Base-by-base conservation (phyloP, 805 yeast genomes). In the Cyberlindnera japonica region DNA sequence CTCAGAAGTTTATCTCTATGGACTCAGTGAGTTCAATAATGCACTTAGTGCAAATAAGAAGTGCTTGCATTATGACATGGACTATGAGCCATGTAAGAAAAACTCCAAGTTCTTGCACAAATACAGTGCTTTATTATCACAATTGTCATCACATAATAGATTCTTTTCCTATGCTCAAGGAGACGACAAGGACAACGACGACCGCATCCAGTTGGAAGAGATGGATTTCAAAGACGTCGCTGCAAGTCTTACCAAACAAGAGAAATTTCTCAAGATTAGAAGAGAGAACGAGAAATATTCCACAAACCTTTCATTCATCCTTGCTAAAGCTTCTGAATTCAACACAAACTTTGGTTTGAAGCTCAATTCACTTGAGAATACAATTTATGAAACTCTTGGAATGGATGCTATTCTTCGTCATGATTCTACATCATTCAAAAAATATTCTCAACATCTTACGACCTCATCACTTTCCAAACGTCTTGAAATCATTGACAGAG, bases 21-120 rank as follows among this genome's bases (percentile, higher is more conserved):
- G 79, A 6, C 67, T 78, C 28, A 65, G 68, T 27, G 76, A 77
- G 29, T 76, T 71, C 43, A 75, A 75, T 13, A 68, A 69, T 19
- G 72, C 83, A 0, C 62, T 74, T 51, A 68, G 61, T 43, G 67
- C 70, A 28, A 67, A 81, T 19, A 75, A 81, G 49, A 79, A 74
- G 47, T 89, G 97, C 58, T 64, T 91, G 35, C 79, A 83, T 40
- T 71, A 77, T 32, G 91, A 91, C 59, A 84, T 87, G 60, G 96
- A 87, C 47, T 74, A 72, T 48, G 63, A 64, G 20, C 64, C 61
- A 3, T 88, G 95, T 59, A 77, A 79, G 22, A 63, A 55, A 14
- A 53, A 72, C 22, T 74, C 85, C 10, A 75, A 81, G 50, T 59
- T 79, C n/a, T 65, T 65, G 41, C 67, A 75, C 22, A 74, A 71